Conservation (phyloP, 768 basidiomycete species). For the Suillus occidentalis region DNA sequence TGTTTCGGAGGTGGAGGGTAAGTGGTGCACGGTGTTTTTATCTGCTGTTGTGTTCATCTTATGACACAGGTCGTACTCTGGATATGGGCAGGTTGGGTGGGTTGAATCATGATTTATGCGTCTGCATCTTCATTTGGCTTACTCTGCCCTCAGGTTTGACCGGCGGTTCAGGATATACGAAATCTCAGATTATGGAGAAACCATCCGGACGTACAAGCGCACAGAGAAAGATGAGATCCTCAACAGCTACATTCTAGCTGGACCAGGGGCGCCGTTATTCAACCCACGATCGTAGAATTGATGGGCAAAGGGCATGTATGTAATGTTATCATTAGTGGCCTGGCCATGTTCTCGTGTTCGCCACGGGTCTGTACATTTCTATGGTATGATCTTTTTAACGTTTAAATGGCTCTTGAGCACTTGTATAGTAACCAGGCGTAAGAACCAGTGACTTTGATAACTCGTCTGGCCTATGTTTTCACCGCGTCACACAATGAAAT, state of each 20-base stretch:
- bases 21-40: slow-evolving; percentile 23
- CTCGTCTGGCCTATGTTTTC: no score
- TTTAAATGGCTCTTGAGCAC: background rate
- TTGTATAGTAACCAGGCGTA: background rate
- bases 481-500: background rate
- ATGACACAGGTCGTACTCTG: slow-evolving; percentile 67
- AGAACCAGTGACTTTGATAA: background rate
- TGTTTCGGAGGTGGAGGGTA: slow-evolving; percentile 89
- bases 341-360: background rate
- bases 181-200: slow-evolving; percentile 89
- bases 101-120: slow-evolving; percentile 16
- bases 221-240: slow-evolving; percentile 69
- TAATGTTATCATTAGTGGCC: slow-evolving; percentile 3
- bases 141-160: slow-evolving; percentile 62
- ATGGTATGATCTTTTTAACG: background rate
- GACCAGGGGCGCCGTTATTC: slow-evolving; percentile 43
- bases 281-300: slow-evolving; percentile 12
- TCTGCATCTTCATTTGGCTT: slow-evolving; percentile 2
- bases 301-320: background rate
- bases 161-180: slow-evolving; percentile 89
- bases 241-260: slow-evolving; percentile 63
- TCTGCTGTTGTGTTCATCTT: background rate
- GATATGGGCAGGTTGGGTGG: slow-evolving; percentile 76
- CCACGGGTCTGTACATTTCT: background rate
- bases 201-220: slow-evolving; percentile 84